Conservation (phyloP, 2,329 filamentous ascomycete genomes). For the Ceratocystis smalleyi region DNA sequence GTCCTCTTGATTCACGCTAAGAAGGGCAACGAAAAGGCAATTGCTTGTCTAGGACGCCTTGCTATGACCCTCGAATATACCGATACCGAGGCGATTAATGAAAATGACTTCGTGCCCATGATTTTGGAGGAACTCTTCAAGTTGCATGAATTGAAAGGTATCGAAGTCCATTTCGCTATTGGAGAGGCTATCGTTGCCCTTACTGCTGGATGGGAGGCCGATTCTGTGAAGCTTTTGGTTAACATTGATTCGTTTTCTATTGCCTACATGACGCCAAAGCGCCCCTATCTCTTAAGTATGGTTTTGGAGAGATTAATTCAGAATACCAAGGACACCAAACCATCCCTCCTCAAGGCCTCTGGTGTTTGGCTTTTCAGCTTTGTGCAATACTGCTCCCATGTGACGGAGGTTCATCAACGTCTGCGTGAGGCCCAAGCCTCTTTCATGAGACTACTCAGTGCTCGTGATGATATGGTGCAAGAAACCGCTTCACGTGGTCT, state of each 20-base stretch:
- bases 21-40: slow-evolving; percentile 66
- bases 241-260: slow-evolving; percentile 47
- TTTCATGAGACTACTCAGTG: slow-evolving; percentile 75
- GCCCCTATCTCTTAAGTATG: slow-evolving; percentile 30
- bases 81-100: slow-evolving; percentile 20
- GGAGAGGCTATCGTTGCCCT: slow-evolving; percentile 75
- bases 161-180: slow-evolving; percentile 78
- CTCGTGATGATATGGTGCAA: slow-evolving; percentile 85
- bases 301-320: slow-evolving; percentile 58
- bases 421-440: slow-evolving; percentile 68
- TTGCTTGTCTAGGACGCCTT: slow-evolving; percentile 63
- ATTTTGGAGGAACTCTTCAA: slow-evolving; percentile 56
- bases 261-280: slow-evolving; percentile 26
- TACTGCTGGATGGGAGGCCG: slow-evolving; percentile 68
- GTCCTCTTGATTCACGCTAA: slow-evolving; percentile 55
- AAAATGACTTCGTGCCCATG: slow-evolving; percentile 30
- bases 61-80: slow-evolving; percentile 43
- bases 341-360: slow-evolving; percentile 75
- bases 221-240: slow-evolving; percentile 56
- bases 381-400: slow-evolving; percentile 74
- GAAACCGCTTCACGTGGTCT: slow-evolving; percentile 86
- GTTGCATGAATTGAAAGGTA: slow-evolving; percentile 69
- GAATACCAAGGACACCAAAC: slow-evolving; percentile 73
- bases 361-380: slow-evolving; percentile 91
- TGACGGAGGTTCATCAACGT: slow-evolving; percentile 55